A percentile compares a stretch with the other conserved stretches of the same genome.
Conservation (phyloP, 306 rosid species). For the Calophaca sinica region DNA sequence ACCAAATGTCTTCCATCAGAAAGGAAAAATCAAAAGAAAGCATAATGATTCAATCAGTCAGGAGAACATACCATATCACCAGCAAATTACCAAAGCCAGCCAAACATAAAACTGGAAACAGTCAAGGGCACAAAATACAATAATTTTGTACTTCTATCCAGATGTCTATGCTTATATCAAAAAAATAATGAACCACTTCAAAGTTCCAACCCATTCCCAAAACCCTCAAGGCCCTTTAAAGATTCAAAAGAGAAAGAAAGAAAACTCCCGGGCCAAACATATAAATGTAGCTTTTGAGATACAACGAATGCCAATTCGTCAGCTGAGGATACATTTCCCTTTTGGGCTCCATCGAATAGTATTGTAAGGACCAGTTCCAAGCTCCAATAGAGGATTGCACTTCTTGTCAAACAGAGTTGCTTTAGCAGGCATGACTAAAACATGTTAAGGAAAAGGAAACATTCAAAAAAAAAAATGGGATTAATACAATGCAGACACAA, state of each 20-base stretch:
- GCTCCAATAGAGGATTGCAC: slow-evolving; percentile 94
- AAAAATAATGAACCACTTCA: slow-evolving; percentile 31
- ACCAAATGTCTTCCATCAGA: slow-evolving; percentile 7
- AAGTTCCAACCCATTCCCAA: slow-evolving; percentile 15
- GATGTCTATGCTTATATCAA: slow-evolving; percentile 24
- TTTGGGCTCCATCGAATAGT: slow-evolving; percentile 94
- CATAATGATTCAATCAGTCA: slow-evolving; percentile 41
- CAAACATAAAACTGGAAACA: slow-evolving; percentile 77
- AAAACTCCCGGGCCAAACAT: background rate
- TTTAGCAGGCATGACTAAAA: slow-evolving; percentile 84
- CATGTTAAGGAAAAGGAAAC: slow-evolving; percentile 61
- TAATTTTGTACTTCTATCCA: slow-evolving; percentile 9
- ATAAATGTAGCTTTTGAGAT: slow-evolving; percentile 11
- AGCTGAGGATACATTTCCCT: slow-evolving; percentile 42
- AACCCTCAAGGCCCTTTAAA: slow-evolving; percentile 2
- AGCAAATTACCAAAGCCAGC: slow-evolving; percentile 96
- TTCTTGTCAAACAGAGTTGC: slow-evolving; percentile 94
- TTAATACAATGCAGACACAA: slow-evolving; percentile 26
- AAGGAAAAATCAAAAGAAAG: slow-evolving; percentile 38
- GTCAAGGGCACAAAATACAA: slow-evolving; percentile 65
- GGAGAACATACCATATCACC: slow-evolving; percentile 86
- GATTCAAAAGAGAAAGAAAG: slow-evolving; percentile 3
- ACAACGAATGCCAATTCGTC: slow-evolving; percentile 39
- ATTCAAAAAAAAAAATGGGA: slow-evolving; percentile 36
- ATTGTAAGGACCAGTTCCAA: slow-evolving; percentile 94